These are phyloP conservation scores for Malus orientalis DNA, from an alignment of 306 rosid species.

Conservation along the genomic window DNA sequence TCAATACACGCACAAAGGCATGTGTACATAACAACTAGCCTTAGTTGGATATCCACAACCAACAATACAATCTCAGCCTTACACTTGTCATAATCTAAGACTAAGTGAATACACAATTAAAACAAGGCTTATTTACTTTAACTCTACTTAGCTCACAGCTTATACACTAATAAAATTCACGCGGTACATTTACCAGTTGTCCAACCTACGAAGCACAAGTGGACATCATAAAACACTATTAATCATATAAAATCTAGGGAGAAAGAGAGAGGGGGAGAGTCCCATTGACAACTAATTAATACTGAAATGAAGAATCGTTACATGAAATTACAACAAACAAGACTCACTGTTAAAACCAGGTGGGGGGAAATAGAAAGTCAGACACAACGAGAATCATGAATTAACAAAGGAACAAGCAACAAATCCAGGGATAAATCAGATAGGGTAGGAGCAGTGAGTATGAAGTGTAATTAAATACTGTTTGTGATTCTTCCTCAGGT, in stretches of 20 bases:
- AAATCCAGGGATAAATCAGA: neutral
- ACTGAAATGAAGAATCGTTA: neutral
- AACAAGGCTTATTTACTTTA: too few species aligned
- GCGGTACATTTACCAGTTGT: constrained; percentile 62
- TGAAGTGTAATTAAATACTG: constrained; percentile 35
- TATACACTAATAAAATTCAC: too few species aligned
- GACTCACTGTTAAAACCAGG: neutral
- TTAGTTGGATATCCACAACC: too few species aligned
- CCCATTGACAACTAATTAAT: neutral
- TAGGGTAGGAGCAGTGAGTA: neutral
- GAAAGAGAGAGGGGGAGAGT: too few species aligned
- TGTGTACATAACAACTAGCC: too few species aligned
- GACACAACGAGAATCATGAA: too few species aligned
- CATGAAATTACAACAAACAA: neutral
- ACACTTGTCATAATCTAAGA: too few species aligned
- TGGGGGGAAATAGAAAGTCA: neutral
- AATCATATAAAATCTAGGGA: neutral
- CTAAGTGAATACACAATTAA: too few species aligned
- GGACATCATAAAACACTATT: neutral
- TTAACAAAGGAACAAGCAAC: too few species aligned
- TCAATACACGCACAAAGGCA: too few species aligned
- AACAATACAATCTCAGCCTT: too few species aligned
- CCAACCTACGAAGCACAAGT: constrained; percentile 52
- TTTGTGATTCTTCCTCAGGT: constrained; percentile 66
- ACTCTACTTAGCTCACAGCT: too few species aligned